phyloP scores from a whole-genome alignment of 306 rosid species.

The Medicago lupulina region DNA sequence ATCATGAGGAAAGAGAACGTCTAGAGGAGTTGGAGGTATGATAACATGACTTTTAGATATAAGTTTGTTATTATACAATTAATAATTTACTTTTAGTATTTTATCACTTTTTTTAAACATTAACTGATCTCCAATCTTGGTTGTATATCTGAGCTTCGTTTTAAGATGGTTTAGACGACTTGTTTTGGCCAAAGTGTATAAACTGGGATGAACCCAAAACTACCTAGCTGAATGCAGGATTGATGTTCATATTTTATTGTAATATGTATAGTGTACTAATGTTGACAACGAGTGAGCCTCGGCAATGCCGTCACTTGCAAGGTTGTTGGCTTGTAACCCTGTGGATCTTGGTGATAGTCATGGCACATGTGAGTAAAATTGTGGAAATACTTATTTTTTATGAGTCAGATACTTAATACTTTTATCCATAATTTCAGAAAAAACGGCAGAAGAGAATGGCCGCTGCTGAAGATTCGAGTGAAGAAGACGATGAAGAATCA shows the following conservation, averaged over 20 bases:
- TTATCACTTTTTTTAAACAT: constrained; percentile 10
- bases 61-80: constrained; percentile 20
- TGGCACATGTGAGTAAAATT: background rate
- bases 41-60: background rate
- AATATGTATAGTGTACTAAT: constrained; percentile 5
- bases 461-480: constrained; percentile 71
- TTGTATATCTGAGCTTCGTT: constrained; percentile 9
- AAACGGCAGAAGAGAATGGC: constrained; percentile 87
- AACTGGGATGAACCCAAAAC: background rate
- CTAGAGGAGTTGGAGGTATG: constrained; percentile 84
- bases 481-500: constrained; percentile 69
- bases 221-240: constrained; percentile 21
- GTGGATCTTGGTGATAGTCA: constrained; percentile 27
- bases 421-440: constrained; percentile 58
- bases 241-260: constrained; percentile 21
- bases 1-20: constrained; percentile 88
- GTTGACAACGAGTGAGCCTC: constrained; percentile 14
- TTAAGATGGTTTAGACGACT: constrained; percentile 27
- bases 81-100: constrained; percentile 24
- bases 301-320: background rate
- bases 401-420: constrained; percentile 1
- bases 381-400: constrained; percentile 7
- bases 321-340: constrained; percentile 19
- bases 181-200: constrained; percentile 3
- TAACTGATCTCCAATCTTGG: background rate